Conservation (phyloP, 805 yeast genomes). For the Yarrowia sp. region DNA sequence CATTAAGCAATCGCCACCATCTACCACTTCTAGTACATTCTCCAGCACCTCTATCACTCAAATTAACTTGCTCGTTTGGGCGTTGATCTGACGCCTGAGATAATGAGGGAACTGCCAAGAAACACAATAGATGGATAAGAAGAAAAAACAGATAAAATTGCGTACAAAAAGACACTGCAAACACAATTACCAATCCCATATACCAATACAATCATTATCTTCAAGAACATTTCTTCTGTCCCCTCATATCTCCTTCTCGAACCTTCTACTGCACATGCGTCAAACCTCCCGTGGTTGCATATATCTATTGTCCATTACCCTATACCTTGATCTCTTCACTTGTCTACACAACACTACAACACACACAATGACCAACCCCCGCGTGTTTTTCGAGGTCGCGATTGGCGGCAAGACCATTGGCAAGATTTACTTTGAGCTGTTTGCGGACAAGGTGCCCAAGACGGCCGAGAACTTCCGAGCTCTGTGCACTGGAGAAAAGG, state of each 20-base stretch:
- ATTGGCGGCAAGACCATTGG: constrained; percentile 75
- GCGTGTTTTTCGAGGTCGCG: constrained; percentile 79
- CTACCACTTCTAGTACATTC: no score
- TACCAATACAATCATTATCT: no score
- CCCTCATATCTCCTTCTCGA: neutral
- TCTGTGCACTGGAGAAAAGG: constrained; percentile 87
- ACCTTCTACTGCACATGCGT: constrained; percentile 10
- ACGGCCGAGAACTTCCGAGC: constrained; percentile 91
- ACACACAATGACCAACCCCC: constrained; percentile 49
- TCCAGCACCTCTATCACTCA: neutral
- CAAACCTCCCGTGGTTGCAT: constrained; percentile 9
- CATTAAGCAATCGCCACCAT: no score
- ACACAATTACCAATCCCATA: no score
- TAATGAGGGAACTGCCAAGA: no score
- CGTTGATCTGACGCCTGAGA: neutral
- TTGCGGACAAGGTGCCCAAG: constrained; percentile 69
- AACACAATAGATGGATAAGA: no score
- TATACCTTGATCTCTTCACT: neutral
- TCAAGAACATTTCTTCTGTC: no score
- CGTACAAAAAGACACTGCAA: no score
- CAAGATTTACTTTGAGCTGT: constrained; percentile 77
- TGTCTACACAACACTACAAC: neutral
- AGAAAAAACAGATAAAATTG: no score
- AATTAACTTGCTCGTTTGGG: neutral
- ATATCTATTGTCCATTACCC: neutral